A percentile compares a stretch with the other conserved stretches of the same genome.
phyloP scores from a whole-genome alignment of 2,329 filamentous ascomycete species.

The Pezicula carpinea region DNA sequence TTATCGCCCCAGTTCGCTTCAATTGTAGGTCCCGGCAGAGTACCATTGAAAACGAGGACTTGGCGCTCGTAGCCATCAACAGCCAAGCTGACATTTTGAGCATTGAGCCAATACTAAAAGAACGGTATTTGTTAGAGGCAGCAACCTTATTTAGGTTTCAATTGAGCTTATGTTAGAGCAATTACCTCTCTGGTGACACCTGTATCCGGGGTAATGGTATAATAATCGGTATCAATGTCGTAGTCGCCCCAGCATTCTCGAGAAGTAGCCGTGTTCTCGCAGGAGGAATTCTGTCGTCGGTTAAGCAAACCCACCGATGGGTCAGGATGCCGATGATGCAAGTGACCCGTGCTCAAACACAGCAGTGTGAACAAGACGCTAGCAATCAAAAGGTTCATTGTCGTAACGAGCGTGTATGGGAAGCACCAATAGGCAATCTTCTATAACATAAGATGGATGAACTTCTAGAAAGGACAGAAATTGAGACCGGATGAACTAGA shows the following conservation, averaged over 20 bases:
- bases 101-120: slow-evolving; percentile 1
- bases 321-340: no score
- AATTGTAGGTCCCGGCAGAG: slow-evolving; percentile 23
- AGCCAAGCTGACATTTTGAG: slow-evolving; percentile 5
- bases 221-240: slow-evolving; percentile 36
- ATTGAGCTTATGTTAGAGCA: not conserved
- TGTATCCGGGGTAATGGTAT: slow-evolving; percentile 28
- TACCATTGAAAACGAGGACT: slow-evolving; percentile 23
- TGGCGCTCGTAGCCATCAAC: slow-evolving; percentile 22
- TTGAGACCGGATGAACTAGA: no score
- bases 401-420: no score
- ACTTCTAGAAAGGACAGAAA: no score
- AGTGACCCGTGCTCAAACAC: no score
- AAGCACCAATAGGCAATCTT: no score
- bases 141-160: not conserved
- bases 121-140: no score
- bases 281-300: no score
- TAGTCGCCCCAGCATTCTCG: slow-evolving; percentile 37
- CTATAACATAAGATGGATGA: no score
- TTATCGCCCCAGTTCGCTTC: slow-evolving; percentile 22
- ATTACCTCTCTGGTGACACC: slow-evolving; percentile 38
- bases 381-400: no score
- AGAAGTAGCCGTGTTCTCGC: not conserved
- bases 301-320: no score
- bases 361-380: no score